A percentile compares a stretch with the other conserved stretches of the same genome.
These are phyloP conservation scores for Triticum monococcum DNA, from an alignment of 176 grass and related monocot genomes.

Conservation along the genomic window DNA sequence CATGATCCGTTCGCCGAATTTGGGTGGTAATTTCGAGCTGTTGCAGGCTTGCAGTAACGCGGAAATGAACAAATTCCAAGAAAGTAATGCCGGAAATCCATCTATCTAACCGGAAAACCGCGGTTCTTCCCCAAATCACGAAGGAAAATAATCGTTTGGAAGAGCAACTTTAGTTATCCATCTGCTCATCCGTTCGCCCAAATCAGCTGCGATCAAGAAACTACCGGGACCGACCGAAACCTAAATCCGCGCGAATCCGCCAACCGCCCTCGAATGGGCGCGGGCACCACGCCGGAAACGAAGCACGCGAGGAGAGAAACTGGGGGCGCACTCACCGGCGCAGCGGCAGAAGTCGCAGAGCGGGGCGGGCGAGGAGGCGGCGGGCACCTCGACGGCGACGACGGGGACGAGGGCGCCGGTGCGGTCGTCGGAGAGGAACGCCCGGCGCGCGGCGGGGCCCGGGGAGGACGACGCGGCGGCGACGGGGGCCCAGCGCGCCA, in stretches of 20 bases:
- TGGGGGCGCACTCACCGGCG: conserved; percentile 40
- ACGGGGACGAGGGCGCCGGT: conserved; percentile 44
- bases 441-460: conserved; percentile 36
- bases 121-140: not conserved
- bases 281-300: not conserved
- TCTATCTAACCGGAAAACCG: not conserved
- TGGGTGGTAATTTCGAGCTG: not conserved
- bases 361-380: conserved; percentile 33
- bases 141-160: not conserved
- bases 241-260: not conserved
- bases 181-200: not conserved
- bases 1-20: not conserved
- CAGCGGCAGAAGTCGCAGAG: conserved; percentile 70
- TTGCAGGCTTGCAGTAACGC: not conserved
- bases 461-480: not conserved
- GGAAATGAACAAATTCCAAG: not conserved
- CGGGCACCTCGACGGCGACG: conserved; percentile 66
- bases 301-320: not conserved
- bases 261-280: not conserved
- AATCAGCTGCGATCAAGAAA: conserved; percentile 6
- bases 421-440: conserved; percentile 59
- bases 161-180: not conserved
- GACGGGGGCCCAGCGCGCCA: conserved; percentile 44
- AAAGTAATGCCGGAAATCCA: not conserved
- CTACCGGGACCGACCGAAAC: not conserved